Evolutionary conservation across 768 basidiomycete species (phyloP), one percentile per base, ranked within the genome.

Genomic region (Suillus subaureus): DNA sequence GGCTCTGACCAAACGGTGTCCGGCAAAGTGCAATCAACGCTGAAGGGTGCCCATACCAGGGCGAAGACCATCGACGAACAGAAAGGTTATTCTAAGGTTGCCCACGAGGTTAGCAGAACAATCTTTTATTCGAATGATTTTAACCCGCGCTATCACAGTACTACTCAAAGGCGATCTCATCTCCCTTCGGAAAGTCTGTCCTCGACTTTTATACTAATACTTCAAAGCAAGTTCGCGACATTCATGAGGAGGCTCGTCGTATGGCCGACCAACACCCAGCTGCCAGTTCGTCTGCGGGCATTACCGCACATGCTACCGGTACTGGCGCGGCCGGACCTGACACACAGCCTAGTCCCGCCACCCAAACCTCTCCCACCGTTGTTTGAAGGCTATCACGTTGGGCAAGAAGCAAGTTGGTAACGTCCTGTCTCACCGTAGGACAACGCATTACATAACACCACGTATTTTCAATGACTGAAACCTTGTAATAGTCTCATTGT

Each of bases 211-310:
- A 97, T 82, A 97, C 96, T 16, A 79, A 79, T 52, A 96, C 94
- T 9, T 83, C 89, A 23, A 98, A 97, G 80, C 93, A 96, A 77
- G 89, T 94, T 33, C 72, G 85, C 23, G 96, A 98, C 73, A 96
- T 98, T 57, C 96, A 97, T 73, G 93, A 96, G 72, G 96, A 98
- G 78, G 96, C 96, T 2, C 81, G 83, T 66, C 87, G 96, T 37
- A 93, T 98, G 71, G 87, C 89, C 33, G 84, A 83, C 33, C 76
- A 81, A 63, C 61, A 66, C 0, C 31, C 71, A 13, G 55, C 71
- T 6, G 37, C 74, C 2, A 64, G 71, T 23, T 60, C 67, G 3
- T 61, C 71, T 43, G 58, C 70, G 16, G 56, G 67, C 8, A 35
- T 62, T 15, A 9, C 66, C 13, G 18, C 56, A 31, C 52, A 54